phyloP scores from a whole-genome alignment of 805 yeast genomes.

The Dipodascus albidus region DNA sequence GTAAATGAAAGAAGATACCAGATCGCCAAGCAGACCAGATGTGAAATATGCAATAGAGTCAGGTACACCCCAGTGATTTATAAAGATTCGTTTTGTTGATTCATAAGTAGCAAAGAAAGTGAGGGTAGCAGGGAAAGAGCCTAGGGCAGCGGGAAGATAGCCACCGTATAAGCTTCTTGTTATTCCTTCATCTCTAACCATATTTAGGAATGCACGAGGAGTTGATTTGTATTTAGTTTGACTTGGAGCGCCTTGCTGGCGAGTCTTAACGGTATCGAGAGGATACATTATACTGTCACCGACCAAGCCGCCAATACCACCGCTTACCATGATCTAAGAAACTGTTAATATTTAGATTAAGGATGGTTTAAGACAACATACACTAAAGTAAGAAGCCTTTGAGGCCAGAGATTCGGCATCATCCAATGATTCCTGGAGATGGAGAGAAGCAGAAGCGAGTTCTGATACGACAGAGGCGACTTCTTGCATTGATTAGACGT shows the following conservation, averaged over 20 bases:
- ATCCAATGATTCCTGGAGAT: background rate
- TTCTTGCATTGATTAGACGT: background rate
- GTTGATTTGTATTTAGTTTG: conserved; percentile 59
- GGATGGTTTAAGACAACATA: too few species aligned
- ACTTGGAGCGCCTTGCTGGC: conserved; percentile 89
- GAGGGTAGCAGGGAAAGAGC: conserved; percentile 82
- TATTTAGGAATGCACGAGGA: conserved; percentile 63
- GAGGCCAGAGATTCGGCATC: background rate
- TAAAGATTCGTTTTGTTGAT: conserved; percentile 57
- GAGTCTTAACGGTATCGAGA: conserved; percentile 88
- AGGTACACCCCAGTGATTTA: conserved; percentile 49
- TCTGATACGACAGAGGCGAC: background rate
- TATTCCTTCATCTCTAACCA: conserved; percentile 77
- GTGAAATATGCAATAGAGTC: conserved; percentile 71
- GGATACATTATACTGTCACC: conserved; percentile 95
- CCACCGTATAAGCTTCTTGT: conserved; percentile 84
- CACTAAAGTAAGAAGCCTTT: background rate
- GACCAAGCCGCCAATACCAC: conserved; percentile 88
- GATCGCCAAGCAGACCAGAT: conserved; percentile 91
- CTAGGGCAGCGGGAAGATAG: conserved; percentile 81
- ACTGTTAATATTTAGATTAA: conserved; percentile 14
- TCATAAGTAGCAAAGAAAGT: conserved; percentile 93
- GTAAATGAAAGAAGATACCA: conserved; percentile 76
- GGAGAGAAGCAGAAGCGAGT: background rate
- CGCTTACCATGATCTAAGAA: conserved; percentile 50